Base-by-base conservation (phyloP, 2,329 filamentous ascomycete species). In the Diplodia corticola region DNA sequence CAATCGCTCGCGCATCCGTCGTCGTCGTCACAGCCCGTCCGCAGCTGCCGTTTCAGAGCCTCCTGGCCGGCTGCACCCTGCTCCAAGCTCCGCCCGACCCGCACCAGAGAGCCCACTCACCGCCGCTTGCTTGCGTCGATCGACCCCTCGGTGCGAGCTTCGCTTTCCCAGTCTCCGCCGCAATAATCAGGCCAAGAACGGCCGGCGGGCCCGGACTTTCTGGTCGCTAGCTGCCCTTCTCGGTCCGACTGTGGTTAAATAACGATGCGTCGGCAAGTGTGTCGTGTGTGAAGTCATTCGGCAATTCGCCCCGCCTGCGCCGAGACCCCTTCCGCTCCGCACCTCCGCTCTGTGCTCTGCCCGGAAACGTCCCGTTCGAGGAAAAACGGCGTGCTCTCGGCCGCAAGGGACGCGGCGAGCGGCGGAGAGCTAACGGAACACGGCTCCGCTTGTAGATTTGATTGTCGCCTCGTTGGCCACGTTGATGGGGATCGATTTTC, bases 161-260 rank as follows among this genome's bases (percentile, higher is more conserved):
- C 55, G 55, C 55, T 46, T 20, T 44, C 26, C n/a, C n/a, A 40
- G 55, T 15, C 17, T 40, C 44, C 33, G 33, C 33, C 12, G 33
- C 33, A 35, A 28, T 61, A 40, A 28, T 33, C 20, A n/a, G n/a
- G n/a, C 44, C 35, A 46, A 30, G 22, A 20, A 49, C 12, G 22
- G 37, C 33, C 17, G 40, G 30, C 24, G 26, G 6, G 24, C 37
- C 55, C 55, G 55, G 13, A 44, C 40, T n/a, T 44, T 40, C 6
- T n/a, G n/a, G n/a, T 44, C 55, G 40, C 28, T 46, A n/a, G 17
- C 24, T 10, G 15, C 28, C 2, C 40, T 61, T 3, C 40, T 61
- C 57, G 57, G 57, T 61, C 57, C 57, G 57, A 61, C 57, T 60
- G 17, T 35, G 20, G 22, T 48, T 30, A 30, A 60, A 30, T 30